Percentiles rank a stretch among this genome's conserved stretches.
Evolutionary conservation across 139 green algal genomes (phyloP).

Genomic region (Raphidocelis subcapitata): DNA sequence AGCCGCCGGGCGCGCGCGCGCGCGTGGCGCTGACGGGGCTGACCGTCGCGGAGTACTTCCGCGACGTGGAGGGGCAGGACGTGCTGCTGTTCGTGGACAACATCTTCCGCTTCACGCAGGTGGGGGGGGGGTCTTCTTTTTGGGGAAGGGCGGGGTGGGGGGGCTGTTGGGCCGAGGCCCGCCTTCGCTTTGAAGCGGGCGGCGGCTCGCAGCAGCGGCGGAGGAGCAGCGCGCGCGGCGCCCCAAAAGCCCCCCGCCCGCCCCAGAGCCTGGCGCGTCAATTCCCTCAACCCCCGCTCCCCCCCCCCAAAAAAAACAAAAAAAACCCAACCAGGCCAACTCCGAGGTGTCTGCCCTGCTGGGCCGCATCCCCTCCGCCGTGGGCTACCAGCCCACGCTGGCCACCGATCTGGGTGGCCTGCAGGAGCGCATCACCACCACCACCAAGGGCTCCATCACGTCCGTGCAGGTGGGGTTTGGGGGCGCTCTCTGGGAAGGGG

Average conservation of each 20-base stretch:
- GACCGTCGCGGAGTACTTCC: conserved; percentile 99
- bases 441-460: conserved; percentile 98
- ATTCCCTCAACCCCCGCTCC: too few relatives aligned
- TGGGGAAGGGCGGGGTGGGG: neutral
- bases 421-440: conserved; percentile 99
- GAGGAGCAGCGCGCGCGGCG: too few relatives aligned
- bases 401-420: conserved; percentile 96
- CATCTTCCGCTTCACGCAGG: conserved; percentile 99
- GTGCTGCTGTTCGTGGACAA: conserved; percentile 99
- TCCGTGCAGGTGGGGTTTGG: conserved; percentile 81
- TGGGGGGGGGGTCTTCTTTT: conserved; percentile 8
- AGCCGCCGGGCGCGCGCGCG: conserved; percentile 96
- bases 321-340: conserved; percentile 89
- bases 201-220: neutral
- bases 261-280: neutral
- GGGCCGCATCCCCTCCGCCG: conserved; percentile 98
- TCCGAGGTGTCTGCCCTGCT: conserved; percentile 98
- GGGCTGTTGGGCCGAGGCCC: neutral
- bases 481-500: too few relatives aligned
- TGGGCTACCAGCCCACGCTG: conserved; percentile 99
- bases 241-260: too few relatives aligned
- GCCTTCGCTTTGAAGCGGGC: neutral
- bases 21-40: conserved; percentile 96
- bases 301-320: too few relatives aligned
- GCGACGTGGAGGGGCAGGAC: conserved; percentile 98